phyloP scores from a whole-genome alignment of 106 monocot genomes.

The Gastrodia elata region DNA sequence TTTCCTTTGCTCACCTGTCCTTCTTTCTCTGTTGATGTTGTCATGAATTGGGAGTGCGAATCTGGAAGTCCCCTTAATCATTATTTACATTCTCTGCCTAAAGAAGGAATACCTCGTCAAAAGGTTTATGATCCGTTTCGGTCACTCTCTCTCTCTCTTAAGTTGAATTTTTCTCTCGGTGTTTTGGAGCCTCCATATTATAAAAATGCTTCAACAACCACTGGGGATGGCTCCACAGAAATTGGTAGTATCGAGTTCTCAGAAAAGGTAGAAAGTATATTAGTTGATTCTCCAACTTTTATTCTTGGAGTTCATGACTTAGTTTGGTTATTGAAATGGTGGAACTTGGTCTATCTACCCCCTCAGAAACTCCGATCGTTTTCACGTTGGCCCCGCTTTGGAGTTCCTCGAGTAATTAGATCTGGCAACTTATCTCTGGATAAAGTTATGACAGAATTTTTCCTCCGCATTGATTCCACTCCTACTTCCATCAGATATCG shows the following conservation, averaged over 20 bases:
- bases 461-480: constrained; percentile 67
- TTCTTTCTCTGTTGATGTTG: constrained; percentile 54
- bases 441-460: constrained; percentile 82
- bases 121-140: constrained; percentile 82
- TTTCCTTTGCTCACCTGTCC: constrained; percentile 54
- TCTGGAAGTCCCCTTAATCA: constrained; percentile 79
- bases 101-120: constrained; percentile 47
- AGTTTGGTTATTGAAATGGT: constrained; percentile 86
- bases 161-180: constrained; percentile 59
- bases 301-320: constrained; percentile 74
- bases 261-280: constrained; percentile 18
- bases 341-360: constrained; percentile 64
- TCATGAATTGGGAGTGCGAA: constrained; percentile 85
- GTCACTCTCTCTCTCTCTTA: constrained; percentile 77
- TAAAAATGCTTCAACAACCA: constrained; percentile 9
- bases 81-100: constrained; percentile 81
- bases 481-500: constrained; percentile 67
- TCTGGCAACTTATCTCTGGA: constrained; percentile 86
- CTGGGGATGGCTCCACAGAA: constrained; percentile 12
- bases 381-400: constrained; percentile 88
- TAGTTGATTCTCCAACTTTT: constrained; percentile 43
- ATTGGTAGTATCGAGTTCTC: constrained; percentile 16
- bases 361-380: constrained; percentile 81
- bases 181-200: constrained; percentile 29
- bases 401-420: constrained; percentile 55